Evolutionary conservation across 371 early-diverging fungal genomes (phyloP).

Genomic region (Saksenaea oblongispora): DNA sequence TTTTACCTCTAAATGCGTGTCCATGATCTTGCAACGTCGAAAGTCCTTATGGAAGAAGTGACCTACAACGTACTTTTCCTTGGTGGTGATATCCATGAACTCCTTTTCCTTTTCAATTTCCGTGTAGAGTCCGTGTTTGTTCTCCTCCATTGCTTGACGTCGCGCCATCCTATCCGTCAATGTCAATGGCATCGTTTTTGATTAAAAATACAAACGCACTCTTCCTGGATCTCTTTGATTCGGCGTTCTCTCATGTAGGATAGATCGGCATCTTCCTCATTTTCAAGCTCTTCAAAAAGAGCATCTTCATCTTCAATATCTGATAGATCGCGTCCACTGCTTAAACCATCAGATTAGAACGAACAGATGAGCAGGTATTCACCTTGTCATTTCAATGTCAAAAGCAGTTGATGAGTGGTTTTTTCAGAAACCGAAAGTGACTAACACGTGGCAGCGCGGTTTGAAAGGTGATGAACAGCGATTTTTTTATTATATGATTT

Average conservation of each 20-base stretch:
- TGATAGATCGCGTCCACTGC: constrained; percentile 14
- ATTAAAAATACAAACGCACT: constrained; percentile 43
- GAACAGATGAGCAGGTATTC: not conserved
- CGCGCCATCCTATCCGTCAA: constrained; percentile 51
- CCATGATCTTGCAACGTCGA: constrained; percentile 91
- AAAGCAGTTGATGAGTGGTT: not conserved
- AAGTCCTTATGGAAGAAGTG: constrained; percentile 95
- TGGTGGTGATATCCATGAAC: constrained; percentile 81
- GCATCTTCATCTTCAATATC: constrained; percentile 60
- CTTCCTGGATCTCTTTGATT: constrained; percentile 61
- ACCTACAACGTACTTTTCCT: constrained; percentile 72
- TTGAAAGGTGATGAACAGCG: not conserved
- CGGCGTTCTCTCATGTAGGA: constrained; percentile 60
- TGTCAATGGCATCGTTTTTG: not conserved
- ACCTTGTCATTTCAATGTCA: not conserved
- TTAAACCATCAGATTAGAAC: not conserved
- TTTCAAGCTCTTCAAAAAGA: constrained; percentile 67
- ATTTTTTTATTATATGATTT: no score
- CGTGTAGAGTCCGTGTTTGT: constrained; percentile 79
- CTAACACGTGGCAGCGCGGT: not conserved
- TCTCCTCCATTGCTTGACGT: constrained; percentile 64
- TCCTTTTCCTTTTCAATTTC: constrained; percentile 86
- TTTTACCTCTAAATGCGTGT: constrained; percentile 80
- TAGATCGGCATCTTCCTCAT: constrained; percentile 57
- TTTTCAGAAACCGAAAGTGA: not conserved